Percentiles rank a stretch among this genome's conserved stretches.
Conservation (phyloP, 1,284 basidiomycete genomes). For the Cryptococcus maquisensis region DNA sequence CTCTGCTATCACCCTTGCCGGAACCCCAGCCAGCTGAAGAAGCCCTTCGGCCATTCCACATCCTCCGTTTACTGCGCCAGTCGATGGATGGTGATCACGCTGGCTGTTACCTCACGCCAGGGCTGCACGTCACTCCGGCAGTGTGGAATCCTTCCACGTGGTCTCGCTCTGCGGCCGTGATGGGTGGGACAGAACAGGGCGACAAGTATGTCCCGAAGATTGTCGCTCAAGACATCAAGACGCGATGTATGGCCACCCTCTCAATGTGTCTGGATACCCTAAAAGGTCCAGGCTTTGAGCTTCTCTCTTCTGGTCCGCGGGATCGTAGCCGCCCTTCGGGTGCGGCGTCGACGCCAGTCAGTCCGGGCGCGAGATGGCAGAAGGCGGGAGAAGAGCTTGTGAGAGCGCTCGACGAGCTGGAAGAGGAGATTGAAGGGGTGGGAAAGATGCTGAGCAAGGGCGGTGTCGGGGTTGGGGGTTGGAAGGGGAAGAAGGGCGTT, state of each 20-base stretch:
- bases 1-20: conserved; percentile 31
- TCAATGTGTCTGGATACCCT: conserved; percentile 28
- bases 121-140: conserved; percentile 79
- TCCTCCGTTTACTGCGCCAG: conserved; percentile 72
- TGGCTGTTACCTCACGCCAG: conserved; percentile 82
- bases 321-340: conserved; percentile 42
- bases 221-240: conserved; percentile 32
- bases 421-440: conserved; percentile 75
- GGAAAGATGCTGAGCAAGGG: conserved; percentile 90
- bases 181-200: not conserved
- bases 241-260: conserved; percentile 27
- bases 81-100: conserved; percentile 72
- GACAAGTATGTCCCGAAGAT: conserved; percentile 37
- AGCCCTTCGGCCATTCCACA: conserved; percentile 80
- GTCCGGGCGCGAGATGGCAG: conserved; percentile 53
- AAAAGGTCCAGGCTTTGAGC: conserved; percentile 52
- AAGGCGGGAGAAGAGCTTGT: conserved; percentile 56
- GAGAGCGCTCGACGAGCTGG: conserved; percentile 61
- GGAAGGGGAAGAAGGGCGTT: conserved; percentile 76
- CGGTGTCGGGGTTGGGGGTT: conserved; percentile 56
- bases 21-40: conserved; percentile 59
- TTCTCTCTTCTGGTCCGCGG: conserved; percentile 39
- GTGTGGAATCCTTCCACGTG: conserved; percentile 60
- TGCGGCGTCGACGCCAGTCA: not conserved
- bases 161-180: conserved; percentile 1